A percentile compares a stretch with the other conserved stretches of the same genome.
These are phyloP conservation scores for Chlorencoelia australis DNA, from an alignment of 2,329 filamentous ascomycete species.

Conservation along the genomic window DNA sequence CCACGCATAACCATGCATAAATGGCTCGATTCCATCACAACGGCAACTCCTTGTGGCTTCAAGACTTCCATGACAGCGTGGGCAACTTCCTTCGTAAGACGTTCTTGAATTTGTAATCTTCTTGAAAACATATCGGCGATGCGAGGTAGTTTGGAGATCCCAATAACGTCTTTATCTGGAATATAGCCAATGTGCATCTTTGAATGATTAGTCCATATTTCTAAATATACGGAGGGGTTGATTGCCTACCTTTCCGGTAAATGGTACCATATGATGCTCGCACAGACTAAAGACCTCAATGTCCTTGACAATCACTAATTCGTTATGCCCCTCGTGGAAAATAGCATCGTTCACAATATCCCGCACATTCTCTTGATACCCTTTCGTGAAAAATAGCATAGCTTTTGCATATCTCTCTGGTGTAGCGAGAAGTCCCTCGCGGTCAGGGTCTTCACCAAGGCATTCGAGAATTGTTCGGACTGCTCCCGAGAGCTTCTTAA, in stretches of 20 bases:
- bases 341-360: slow-evolving; percentile 90
- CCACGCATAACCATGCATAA: slow-evolving; percentile 98
- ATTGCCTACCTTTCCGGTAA: slow-evolving; percentile 71
- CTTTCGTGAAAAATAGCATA: slow-evolving; percentile 90
- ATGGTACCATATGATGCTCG: slow-evolving; percentile 95
- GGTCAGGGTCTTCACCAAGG: slow-evolving; percentile 56
- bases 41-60: slow-evolving; percentile 86
- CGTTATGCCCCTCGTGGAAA: slow-evolving; percentile 93
- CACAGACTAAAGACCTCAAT: slow-evolving; percentile 93
- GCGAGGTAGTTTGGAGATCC: slow-evolving; percentile 87
- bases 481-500: slow-evolving; percentile 50
- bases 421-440: slow-evolving; percentile 54
- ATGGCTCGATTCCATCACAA: slow-evolving; percentile 95
- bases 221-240: not conserved
- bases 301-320: slow-evolving; percentile 95
- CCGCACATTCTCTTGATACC: slow-evolving; percentile 87
- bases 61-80: slow-evolving; percentile 88
- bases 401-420: slow-evolving; percentile 90
- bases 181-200: slow-evolving; percentile 99
- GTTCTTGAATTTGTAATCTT: slow-evolving; percentile 89
- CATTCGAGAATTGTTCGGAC: slow-evolving; percentile 59
- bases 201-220: slow-evolving; percentile 7
- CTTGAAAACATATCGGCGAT: slow-evolving; percentile 97
- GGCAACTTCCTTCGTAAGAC: slow-evolving; percentile 91
- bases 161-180: slow-evolving; percentile 80